These are phyloP conservation scores for Achaetomium macrosporum DNA, from an alignment of 2,329 filamentous ascomycete genomes.

Conservation along the genomic window DNA sequence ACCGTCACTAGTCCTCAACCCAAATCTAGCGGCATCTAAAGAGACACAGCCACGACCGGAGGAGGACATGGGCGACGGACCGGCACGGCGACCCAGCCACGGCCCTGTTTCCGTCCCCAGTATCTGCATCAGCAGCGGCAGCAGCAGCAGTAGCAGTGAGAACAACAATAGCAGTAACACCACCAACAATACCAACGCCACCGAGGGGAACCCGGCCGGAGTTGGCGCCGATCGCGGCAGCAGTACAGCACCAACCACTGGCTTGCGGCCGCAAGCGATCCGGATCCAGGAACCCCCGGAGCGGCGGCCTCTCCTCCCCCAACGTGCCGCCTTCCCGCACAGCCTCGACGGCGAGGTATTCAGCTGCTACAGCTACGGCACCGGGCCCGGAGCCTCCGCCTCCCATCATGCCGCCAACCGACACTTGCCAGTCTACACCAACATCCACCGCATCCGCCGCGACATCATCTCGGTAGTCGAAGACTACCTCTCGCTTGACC, in stretches of 20 bases:
- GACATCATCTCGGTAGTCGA: slow-evolving; percentile 60
- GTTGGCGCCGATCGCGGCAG: slow-evolving; percentile 1
- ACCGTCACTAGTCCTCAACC: too few species aligned
- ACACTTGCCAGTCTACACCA: slow-evolving; percentile 67
- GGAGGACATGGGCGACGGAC: slow-evolving; percentile 8
- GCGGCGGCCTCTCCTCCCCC: slow-evolving; percentile 29
- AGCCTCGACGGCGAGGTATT: slow-evolving; percentile 39
- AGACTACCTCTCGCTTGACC: slow-evolving; percentile 62
- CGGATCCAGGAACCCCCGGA: slow-evolving; percentile 24
- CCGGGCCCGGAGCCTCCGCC: slow-evolving; percentile 6
- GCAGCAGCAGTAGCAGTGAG: background rate
- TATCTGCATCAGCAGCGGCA: background rate
- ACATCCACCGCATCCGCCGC: slow-evolving; percentile 65
- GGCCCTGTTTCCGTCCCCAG: slow-evolving; percentile 2
- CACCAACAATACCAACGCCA: background rate
- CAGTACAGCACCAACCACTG: background rate
- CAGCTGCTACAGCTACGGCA: slow-evolving; percentile 35
- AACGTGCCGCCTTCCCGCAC: slow-evolving; percentile 32
- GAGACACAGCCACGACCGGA: background rate
- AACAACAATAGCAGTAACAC: background rate
- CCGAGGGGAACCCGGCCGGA: background rate
- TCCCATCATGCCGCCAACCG: slow-evolving; percentile 46
- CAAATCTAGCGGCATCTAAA: too few species aligned
- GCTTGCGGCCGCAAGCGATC: slow-evolving; percentile 10
- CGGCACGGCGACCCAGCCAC: slow-evolving; percentile 3